These are phyloP conservation scores for Pachyrhizus erosus DNA, from an alignment of 306 rosid species.

Conservation along the genomic window DNA sequence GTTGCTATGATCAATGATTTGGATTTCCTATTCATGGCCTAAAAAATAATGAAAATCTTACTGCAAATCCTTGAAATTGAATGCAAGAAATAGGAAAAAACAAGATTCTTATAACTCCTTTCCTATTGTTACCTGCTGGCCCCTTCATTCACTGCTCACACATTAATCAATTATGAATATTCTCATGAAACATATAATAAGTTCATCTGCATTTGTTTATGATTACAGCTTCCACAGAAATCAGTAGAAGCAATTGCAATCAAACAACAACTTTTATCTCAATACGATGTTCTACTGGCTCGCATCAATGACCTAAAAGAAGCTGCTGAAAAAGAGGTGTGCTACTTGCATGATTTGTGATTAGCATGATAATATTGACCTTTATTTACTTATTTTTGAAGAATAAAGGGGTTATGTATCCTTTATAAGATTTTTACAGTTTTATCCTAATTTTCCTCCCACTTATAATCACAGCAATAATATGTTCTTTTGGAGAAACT, in stretches of 20 bases:
- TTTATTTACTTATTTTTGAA: slow-evolving; percentile 9
- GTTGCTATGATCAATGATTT: slow-evolving; percentile 13
- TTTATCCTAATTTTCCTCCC: slow-evolving; percentile 21
- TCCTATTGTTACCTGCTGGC: slow-evolving; percentile 12
- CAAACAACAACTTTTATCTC: slow-evolving; percentile 91
- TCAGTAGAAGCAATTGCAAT: slow-evolving; percentile 74
- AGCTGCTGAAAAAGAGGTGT: slow-evolving; percentile 93
- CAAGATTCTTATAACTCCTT: slow-evolving; percentile 7
- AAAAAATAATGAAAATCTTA: not conserved
- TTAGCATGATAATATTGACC: slow-evolving; percentile 23
- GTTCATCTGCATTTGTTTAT: slow-evolving; percentile 28
- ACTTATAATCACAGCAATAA: slow-evolving; percentile 8
- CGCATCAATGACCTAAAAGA: slow-evolving; percentile 85
- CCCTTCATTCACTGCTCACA: slow-evolving; percentile 19
- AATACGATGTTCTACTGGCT: slow-evolving; percentile 85
- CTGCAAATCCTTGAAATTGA: slow-evolving; percentile 26
- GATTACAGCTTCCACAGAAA: slow-evolving; percentile 83
- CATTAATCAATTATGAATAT: slow-evolving; percentile 9
- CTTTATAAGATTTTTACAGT: slow-evolving; percentile 9
- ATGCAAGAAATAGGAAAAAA: slow-evolving; percentile 11
- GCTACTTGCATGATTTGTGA: slow-evolving; percentile 41
- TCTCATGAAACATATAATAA: slow-evolving; percentile 29
- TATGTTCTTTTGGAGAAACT: slow-evolving; percentile 30
- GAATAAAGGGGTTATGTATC: not conserved
- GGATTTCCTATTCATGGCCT: not conserved